phyloP scores from a whole-genome alignment of 1,139 yeast genomes.

The Yamadazyma mexicana region DNA sequence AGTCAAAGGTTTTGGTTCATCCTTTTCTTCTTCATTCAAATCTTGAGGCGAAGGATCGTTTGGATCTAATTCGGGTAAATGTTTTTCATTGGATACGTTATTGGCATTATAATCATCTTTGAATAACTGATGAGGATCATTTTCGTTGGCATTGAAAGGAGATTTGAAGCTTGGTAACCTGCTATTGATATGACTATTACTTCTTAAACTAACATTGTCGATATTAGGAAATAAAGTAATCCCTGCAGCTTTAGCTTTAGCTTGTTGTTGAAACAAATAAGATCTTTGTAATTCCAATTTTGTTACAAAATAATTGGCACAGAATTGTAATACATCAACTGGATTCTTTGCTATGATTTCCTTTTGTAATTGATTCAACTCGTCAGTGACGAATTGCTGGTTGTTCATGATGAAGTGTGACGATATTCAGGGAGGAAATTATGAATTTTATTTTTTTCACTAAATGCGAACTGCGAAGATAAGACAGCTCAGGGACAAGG shows the following conservation, averaged over 20 bases:
- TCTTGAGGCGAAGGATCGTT: conserved; percentile 17
- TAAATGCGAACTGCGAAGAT: background rate
- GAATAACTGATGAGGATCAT: conserved; percentile 59
- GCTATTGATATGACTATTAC: conserved; percentile 26
- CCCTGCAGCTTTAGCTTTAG: conserved; percentile 54
- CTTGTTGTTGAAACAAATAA: conserved; percentile 53
- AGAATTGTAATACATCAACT: conserved; percentile 67
- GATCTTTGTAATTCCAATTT: conserved; percentile 63
- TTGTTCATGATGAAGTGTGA: conserved; percentile 9
- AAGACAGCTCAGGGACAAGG: too few species aligned
- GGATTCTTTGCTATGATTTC: conserved; percentile 67
- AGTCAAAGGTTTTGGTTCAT: conserved; percentile 20
- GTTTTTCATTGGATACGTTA: conserved; percentile 22
- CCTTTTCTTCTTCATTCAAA: conserved; percentile 11
- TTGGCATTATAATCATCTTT: conserved; percentile 48
- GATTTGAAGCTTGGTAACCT: conserved; percentile 58
- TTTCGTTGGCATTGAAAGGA: conserved; percentile 55
- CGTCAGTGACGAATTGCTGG: conserved; percentile 33
- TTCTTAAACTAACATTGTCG: conserved; percentile 27
- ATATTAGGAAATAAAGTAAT: conserved; percentile 49
- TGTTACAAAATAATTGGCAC: conserved; percentile 67
- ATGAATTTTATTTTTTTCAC: background rate
- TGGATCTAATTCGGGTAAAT: conserved; percentile 24
- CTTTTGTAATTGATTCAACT: conserved; percentile 61
- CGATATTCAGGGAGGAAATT: conserved; percentile 1